Base-by-base conservation (phyloP, 768 basidiomycete genomes). In the Pluteus cervinus region DNA sequence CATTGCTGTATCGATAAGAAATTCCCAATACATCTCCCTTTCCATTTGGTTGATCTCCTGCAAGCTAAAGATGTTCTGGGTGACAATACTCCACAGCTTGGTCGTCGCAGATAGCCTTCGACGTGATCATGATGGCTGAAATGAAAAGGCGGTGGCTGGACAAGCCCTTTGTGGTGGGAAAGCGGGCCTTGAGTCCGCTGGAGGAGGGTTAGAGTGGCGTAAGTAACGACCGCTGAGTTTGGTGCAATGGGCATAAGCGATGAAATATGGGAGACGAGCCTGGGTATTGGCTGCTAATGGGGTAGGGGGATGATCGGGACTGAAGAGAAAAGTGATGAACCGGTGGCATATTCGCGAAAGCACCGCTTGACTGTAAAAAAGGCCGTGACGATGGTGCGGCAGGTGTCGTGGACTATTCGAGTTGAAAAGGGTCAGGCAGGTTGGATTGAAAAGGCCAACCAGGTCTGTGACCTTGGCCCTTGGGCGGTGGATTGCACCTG, bases 11-110 rank as follows among this genome's bases (percentile, higher is more conserved):
- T 86, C 84, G 36, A 87, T 81, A 29, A 79, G 84, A 5, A 88
- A 66, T 51, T 87, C 83, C 92, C 91, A 97, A 55, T 94, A 91
- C 82, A 96, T 91, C 61, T 93, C 90, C 16, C 89, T 67, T 65
- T 93, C 91, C 90, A 93, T 92, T 69, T 93, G 90, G 59, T 96
- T 96, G 53, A 96, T 83, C 70, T 93, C 91, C 31, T 84, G 73
- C 5, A 93, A 63, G 3, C 68, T 71, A 50, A 92, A 93, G 76
- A 90, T 82, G 20, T 78, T 81, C 57, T 92, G 87, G 0, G 86
- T 89, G 26, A 93, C 90, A 30, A 92, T 84, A 4, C 78, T 76
- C 90, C 90, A 93, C 0, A 83, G 86, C 55, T 90, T 89, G 73
- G 50, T 92, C 89, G 65, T 93, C 89, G 61, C 89, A 91, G 33